Evolutionary conservation across 2,329 filamentous ascomycete genomes (phyloP).

Genomic region (Botrytis paeoniae): DNA sequence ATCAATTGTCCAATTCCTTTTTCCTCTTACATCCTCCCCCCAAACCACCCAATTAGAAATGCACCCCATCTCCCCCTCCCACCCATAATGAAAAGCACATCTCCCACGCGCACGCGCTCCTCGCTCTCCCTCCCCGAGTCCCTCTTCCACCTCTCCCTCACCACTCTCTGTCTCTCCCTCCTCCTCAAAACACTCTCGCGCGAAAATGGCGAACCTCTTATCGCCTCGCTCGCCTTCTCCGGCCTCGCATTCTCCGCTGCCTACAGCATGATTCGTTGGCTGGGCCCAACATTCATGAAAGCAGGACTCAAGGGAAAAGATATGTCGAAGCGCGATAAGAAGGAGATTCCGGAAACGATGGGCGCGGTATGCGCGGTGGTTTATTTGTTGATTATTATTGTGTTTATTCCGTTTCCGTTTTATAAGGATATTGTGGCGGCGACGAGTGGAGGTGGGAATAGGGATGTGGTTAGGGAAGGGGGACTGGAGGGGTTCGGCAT

Average conservation of each 20-base stretch:
- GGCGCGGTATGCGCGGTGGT: slow-evolving; percentile 89
- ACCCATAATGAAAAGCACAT: slow-evolving; percentile 5
- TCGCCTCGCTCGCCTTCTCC: slow-evolving; percentile 85
- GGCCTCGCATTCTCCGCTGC: slow-evolving; percentile 76
- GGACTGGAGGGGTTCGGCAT: slow-evolving; percentile 24
- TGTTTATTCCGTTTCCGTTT: slow-evolving; percentile 95
- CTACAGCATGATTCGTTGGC: slow-evolving; percentile 89
- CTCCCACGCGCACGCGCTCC: slow-evolving; percentile 7
- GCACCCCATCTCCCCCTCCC: not conserved
- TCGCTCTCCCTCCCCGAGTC: slow-evolving; percentile 52
- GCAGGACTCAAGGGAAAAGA: slow-evolving; percentile 89
- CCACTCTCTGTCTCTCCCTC: slow-evolving; percentile 60
- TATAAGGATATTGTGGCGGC: slow-evolving; percentile 97
- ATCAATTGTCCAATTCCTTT: not conserved
- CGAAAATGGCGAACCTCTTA: slow-evolving; percentile 79
- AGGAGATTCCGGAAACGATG: slow-evolving; percentile 93
- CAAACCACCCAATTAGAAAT: not conserved
- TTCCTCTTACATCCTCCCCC: not conserved
- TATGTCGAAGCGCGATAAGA: slow-evolving; percentile 71
- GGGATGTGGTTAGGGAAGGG: slow-evolving; percentile 68
- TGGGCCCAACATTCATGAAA: slow-evolving; percentile 82
- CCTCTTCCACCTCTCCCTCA: slow-evolving; percentile 57
- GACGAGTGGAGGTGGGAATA: slow-evolving; percentile 88
- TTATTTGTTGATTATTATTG: slow-evolving; percentile 82
- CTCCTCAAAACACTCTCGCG: slow-evolving; percentile 65